These are phyloP conservation scores for Leccinum imitatum DNA, from an alignment of 768 basidiomycete species.

Conservation along the genomic window DNA sequence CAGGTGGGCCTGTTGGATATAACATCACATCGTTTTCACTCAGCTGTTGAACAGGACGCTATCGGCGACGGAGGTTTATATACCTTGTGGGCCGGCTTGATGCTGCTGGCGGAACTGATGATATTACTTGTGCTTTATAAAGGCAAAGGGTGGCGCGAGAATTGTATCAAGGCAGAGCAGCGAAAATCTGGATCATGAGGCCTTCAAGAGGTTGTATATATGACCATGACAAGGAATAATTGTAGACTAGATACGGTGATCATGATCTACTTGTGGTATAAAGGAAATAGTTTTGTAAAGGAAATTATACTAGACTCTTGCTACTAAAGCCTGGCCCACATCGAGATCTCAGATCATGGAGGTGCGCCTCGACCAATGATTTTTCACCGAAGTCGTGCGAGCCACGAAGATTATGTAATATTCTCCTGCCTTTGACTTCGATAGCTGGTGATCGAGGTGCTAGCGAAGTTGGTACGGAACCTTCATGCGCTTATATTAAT, in stretches of 20 bases:
- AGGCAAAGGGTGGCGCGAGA: constrained; percentile 61
- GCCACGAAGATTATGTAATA: too few species aligned
- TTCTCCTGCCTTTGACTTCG: background rate
- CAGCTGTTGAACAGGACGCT: constrained; percentile 43
- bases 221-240: background rate
- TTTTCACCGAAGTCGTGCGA: too few species aligned
- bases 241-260: background rate
- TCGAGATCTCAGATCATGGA: too few species aligned
- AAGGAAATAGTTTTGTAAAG: too few species aligned
- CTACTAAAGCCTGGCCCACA: background rate
- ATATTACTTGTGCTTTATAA: constrained; percentile 61
- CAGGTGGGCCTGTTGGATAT: constrained; percentile 34
- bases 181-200: constrained; percentile 3
- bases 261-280: background rate
- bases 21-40: background rate
- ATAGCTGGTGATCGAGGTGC: too few species aligned
- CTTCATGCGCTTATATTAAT: too few species aligned
- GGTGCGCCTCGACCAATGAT: too few species aligned
- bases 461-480: too few species aligned
- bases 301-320: background rate
- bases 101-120: constrained; percentile 52
- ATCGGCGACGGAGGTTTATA: constrained; percentile 85
- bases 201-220: background rate
- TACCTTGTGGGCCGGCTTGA: constrained; percentile 60
- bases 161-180: constrained; percentile 45